Base-by-base conservation (phyloP, 352 stramenopile species). In the Globisporangium takayamanum region DNA sequence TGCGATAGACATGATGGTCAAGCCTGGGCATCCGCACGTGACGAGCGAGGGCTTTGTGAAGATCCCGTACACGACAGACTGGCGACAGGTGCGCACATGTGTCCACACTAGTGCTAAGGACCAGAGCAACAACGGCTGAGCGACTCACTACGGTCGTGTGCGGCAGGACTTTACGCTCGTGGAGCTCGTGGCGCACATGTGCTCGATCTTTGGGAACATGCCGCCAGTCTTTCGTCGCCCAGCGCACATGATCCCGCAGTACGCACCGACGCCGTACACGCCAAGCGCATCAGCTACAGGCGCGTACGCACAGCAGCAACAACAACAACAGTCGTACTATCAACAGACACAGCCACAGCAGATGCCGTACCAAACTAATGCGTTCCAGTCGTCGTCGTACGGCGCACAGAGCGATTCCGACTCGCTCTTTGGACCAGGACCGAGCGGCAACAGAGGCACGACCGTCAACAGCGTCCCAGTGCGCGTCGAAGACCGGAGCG, bases 131-230 rank as follows among this genome's bases (percentile, higher is more conserved):
- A 36, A 7, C 8, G 8, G 33, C 33, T 39, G 10, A 39, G 33
- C 33, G 5, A 12, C 63, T 53, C 51, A 56, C 63, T 22, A 22
- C 2, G 48, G 15, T 46, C 42, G 36, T 49, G 50, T 60, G 51
- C 10, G 30, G 16, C 41, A 87, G 74, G 84, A 95, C 42, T 90
- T 84, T 62, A 95, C 82, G 26, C 59, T 95, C 53, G 77, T 92
- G 15, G 86, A 95, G 57, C 72, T 95, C 16, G 80, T 95, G 3
- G 86, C 84, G 8, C 85, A 92, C 61, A 88, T 94, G 72, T 94
- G 86, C 71, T 94, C 83, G n/a, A 92, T 95, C 46, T 95, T 95
- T 56, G 84, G 86, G 42, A 91, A 87, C 55, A 91, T 91, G 61
- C 86, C 86, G 11, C 86, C 84, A 10, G 86, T 95, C 2, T 95